These are phyloP conservation scores for Daldinia caldariorum DNA, from an alignment of 495 filamentous ascomycete species.

Conservation along the genomic window DNA sequence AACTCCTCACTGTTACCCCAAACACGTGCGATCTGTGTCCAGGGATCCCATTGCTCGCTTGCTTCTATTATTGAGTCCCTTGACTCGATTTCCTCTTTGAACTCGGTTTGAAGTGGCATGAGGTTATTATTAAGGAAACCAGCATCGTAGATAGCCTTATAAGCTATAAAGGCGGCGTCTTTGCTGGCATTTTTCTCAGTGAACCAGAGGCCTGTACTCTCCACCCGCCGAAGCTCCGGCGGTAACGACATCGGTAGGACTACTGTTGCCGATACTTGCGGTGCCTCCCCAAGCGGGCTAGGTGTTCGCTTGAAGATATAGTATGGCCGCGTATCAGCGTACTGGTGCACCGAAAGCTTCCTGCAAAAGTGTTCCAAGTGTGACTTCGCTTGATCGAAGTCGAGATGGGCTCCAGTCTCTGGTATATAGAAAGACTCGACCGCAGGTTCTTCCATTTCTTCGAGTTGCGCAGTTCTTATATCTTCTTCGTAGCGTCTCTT, in stretches of 20 bases:
- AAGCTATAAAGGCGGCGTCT: slow-evolving; percentile 88
- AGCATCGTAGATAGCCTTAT: slow-evolving; percentile 71
- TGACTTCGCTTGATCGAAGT: slow-evolving; percentile 71
- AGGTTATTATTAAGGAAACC: slow-evolving; percentile 83
- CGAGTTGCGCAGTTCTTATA: slow-evolving; percentile 62
- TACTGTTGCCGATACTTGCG: slow-evolving; percentile 64
- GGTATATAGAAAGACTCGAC: slow-evolving; percentile 56
- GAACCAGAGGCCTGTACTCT: slow-evolving; percentile 66
- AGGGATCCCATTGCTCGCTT: slow-evolving; percentile 69
- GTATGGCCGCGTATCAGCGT: slow-evolving; percentile 61
- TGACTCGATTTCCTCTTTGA: slow-evolving; percentile 54
- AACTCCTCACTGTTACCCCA: slow-evolving; percentile 55
- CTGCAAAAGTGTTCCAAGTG: slow-evolving; percentile 89
- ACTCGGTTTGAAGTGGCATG: slow-evolving; percentile 65
- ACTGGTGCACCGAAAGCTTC: slow-evolving; percentile 65
- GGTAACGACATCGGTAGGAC: slow-evolving; percentile 77
- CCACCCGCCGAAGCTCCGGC: slow-evolving; percentile 64
- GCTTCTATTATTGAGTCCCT: slow-evolving; percentile 62
- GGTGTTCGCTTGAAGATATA: slow-evolving; percentile 52
- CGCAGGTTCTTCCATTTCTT: slow-evolving; percentile 59
- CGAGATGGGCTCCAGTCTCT: slow-evolving; percentile 74
- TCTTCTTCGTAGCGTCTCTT: slow-evolving; percentile 77
- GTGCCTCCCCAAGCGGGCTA: slow-evolving; percentile 21
- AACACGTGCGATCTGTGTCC: slow-evolving; percentile 65
- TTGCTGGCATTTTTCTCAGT: slow-evolving; percentile 80